phyloP scores from a whole-genome alignment of 371 early-diverging fungal genomes.

The Mortierella sp. region DNA sequence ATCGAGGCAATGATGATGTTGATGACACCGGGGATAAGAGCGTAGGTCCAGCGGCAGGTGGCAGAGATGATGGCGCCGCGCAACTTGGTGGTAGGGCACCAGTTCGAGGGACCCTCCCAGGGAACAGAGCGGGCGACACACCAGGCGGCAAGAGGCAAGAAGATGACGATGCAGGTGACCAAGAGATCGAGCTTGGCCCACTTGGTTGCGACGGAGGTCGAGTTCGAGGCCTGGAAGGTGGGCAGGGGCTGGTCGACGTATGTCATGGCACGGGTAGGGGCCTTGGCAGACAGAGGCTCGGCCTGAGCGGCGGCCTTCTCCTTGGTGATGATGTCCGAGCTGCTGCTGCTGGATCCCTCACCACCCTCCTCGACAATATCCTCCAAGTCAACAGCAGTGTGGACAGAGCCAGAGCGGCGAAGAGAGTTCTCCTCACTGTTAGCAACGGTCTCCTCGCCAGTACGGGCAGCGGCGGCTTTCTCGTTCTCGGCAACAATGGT shows the following conservation, averaged over 20 bases:
- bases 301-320: not conserved
- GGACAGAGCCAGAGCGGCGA: constrained; percentile 40
- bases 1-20: constrained; percentile 37
- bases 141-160: constrained; percentile 49
- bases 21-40: constrained; percentile 41
- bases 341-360: not conserved
- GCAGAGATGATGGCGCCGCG: constrained; percentile 20
- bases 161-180: constrained; percentile 30
- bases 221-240: constrained; percentile 47
- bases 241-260: constrained; percentile 45
- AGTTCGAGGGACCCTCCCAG: constrained; percentile 46
- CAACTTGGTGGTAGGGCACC: constrained; percentile 39
- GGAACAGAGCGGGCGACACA: constrained; percentile 36
- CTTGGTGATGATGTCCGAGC: not conserved
- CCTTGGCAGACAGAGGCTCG: constrained; percentile 7
- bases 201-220: constrained; percentile 31
- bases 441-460: constrained; percentile 2
- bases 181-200: constrained; percentile 50
- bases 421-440: constrained; percentile 25
- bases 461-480: constrained; percentile 8
- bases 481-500: constrained; percentile 49
- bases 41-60: constrained; percentile 50
- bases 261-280: constrained; percentile 46
- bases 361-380: constrained; percentile 42
- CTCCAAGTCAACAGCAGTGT: constrained; percentile 40